Conservation (phyloP, 768 basidiomycete species). For the Lactarius indigo region DNA sequence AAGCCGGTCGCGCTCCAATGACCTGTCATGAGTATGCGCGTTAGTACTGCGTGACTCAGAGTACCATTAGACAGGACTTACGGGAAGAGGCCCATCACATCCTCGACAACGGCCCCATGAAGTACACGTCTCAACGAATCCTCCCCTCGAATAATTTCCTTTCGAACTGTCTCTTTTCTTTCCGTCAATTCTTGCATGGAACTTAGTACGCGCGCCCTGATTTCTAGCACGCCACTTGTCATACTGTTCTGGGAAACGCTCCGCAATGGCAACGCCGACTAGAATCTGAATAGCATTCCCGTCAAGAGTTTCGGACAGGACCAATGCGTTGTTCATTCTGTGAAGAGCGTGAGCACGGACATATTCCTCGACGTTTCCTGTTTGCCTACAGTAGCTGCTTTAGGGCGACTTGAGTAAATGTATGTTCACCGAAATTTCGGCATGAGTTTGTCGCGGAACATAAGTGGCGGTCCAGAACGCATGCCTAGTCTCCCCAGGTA, state of each 20-base stretch:
- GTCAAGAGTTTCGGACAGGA: constrained; percentile 10
- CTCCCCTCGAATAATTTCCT: not conserved
- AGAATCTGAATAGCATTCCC: constrained; percentile 2
- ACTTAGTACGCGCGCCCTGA: not conserved
- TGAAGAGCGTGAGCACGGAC: not conserved
- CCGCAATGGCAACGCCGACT: not conserved
- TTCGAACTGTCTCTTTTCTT: not conserved
- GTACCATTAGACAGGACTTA: not conserved
- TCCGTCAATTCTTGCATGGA: not conserved
- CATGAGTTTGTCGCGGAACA: not conserved
- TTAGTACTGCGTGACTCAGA: not conserved
- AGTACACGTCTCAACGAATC: constrained; percentile 3
- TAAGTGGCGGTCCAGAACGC: constrained; percentile 17
- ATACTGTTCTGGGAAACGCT: constrained; percentile 7
- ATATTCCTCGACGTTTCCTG: no score
- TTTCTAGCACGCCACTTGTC: not conserved
- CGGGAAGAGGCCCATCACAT: constrained; percentile 12
- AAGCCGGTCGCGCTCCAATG: constrained; percentile 6
- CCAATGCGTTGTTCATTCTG: constrained; percentile 5
- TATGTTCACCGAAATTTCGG: not conserved
- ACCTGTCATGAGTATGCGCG: not conserved
- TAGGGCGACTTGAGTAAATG: not conserved
- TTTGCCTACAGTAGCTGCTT: constrained; percentile 6
- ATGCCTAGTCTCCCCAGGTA: constrained; percentile 25
- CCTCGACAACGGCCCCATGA: constrained; percentile 1